Evolutionary conservation across 192 early-diverging fungal genomes (phyloP), one percentile per base, ranked within the genome.

Genomic region (Irineochytrium annulatum): DNA sequence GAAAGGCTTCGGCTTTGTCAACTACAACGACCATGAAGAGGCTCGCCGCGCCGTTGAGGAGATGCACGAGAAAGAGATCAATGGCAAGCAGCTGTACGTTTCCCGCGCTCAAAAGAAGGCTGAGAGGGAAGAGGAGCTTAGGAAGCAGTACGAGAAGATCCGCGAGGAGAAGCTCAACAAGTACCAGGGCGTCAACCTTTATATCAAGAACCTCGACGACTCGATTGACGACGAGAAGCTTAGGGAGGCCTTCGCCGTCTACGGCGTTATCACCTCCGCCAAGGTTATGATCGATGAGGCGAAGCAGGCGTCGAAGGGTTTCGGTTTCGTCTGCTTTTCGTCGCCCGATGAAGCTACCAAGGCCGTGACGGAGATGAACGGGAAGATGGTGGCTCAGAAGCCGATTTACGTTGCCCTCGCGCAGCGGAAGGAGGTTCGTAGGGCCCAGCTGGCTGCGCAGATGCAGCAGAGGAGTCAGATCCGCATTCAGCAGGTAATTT

Each of bases 271-370:
- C 68, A 97, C 95, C 72, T 90, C 87, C 29, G 93, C 93, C 70
- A 95, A 95, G 84, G 88, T 99, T 61, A 99, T 99, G 97, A 75
- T 82, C 61, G 94, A 99, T 71, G 97, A 99, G 35, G 87, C 63
- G 45, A 70, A 75, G 60, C 78, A 76, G 43, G 68, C 69, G 33
- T 92, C 91, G 69, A 89, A 91, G 70, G 94, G 95, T 34, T 99
- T 99, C 60, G 97, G 97, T 16, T 99, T 99, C 71, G 97, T 99
- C 27, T 99, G 97, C 86, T 99, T 94, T 85, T 91, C 91, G n/a
- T 85, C 90, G 33, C 93, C 97, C 45, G 95, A 97, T 68, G 97
- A 99, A 79, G 95, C 97, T 43, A 94, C 86, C 75, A 94, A 93
- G 84, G 97, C 97, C 56, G 92, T 94, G 41, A 87, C 92, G 55